These are phyloP conservation scores for Pseudozyma sp. DNA, from an alignment of 1,284 basidiomycete species.

Conservation along the genomic window DNA sequence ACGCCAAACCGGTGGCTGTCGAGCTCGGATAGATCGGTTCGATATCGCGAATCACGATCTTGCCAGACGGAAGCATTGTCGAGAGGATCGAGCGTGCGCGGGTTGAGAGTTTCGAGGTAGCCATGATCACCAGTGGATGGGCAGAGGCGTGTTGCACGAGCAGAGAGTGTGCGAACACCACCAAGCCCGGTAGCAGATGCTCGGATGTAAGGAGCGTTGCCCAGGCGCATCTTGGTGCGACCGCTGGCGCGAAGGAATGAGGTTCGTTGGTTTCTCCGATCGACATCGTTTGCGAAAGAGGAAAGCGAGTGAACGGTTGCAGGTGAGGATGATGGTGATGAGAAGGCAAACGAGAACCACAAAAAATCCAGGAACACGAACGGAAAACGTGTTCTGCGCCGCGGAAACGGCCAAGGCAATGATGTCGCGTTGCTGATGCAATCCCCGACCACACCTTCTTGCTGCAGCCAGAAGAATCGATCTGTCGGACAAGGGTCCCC, in stretches of 20 bases:
- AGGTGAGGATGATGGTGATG: no score
- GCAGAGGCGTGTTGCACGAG: slow-evolving; percentile 39
- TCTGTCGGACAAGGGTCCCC: no score
- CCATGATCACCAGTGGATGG: slow-evolving; percentile 61
- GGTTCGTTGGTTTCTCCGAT: slow-evolving; percentile 13
- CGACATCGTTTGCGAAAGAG: slow-evolving; percentile 13
- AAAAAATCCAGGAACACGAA: no score
- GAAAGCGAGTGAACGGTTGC: not conserved
- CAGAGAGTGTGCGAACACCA: slow-evolving; percentile 56
- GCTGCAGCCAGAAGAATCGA: no score
- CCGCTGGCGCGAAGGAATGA: not conserved
- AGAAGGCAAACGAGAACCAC: no score
- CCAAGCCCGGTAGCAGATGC: slow-evolving; percentile 54
- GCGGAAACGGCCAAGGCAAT: no score
- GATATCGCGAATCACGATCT: slow-evolving; percentile 39
- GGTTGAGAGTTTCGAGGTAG: slow-evolving; percentile 36
- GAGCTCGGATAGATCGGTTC: slow-evolving; percentile 41
- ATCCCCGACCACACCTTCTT: not conserved
- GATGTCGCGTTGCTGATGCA: slow-evolving; percentile 3
- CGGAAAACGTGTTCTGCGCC: no score
- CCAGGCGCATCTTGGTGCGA: slow-evolving; percentile 41
- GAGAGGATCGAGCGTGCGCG: slow-evolving; percentile 33
- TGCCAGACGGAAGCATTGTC: slow-evolving; percentile 27
- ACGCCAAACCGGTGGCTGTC: slow-evolving; percentile 25
- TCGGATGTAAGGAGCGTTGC: slow-evolving; percentile 61